Evolutionary conservation across 768 basidiomycete genomes (phyloP), one percentile per base, ranked within the genome.

Genomic region (Xerocomellus chrysenteron): DNA sequence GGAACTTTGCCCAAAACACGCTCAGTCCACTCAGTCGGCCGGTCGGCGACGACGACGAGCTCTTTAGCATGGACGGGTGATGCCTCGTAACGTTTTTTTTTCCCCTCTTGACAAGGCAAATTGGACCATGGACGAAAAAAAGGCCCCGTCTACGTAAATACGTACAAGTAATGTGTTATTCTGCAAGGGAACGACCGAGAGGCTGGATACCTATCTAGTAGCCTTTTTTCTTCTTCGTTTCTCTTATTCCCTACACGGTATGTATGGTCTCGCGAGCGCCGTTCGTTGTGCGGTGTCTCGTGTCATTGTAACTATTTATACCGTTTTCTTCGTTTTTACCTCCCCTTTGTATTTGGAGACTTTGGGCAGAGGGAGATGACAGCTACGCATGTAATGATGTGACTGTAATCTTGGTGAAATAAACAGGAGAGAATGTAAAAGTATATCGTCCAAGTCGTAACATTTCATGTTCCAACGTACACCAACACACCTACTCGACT

Each of bases 41-140:
- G 4, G 82, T 79, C n/a, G 76, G 76, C 35, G 82, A 78, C 55
- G 78, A 87, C 57, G 86, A 87, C 66, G 88, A 87, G 65, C 69
- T 90, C 67, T 91, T 91, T 68, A 77, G 76, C 64, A 85, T 90
- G 84, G 88, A 90, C 59, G 76, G 76, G 51, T 79, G 66, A 28
- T 28, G 28, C 6, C 28, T 28, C 21, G 21, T 21, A 21, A 36
- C 36, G 36, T 36, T 37, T 19, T 30, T 30, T 21, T 21, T 21
- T 21, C 21, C 21, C 30, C 2, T 21, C 14, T 12, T 5, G 26
- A 35, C 30, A 57, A 40, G 50, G 54, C 55, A 57, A 52, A 40
- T 12, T 50, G 50, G 58, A 59, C 48, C 41, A 60, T 33, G 62
- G 60, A 60, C 56, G 54, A 55, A 8, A 26, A 21, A 21, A 28